A percentile compares a stretch with the other conserved stretches of the same genome.
Conservation (phyloP, 441 rosid species). For the Dalechampia spathulata region DNA sequence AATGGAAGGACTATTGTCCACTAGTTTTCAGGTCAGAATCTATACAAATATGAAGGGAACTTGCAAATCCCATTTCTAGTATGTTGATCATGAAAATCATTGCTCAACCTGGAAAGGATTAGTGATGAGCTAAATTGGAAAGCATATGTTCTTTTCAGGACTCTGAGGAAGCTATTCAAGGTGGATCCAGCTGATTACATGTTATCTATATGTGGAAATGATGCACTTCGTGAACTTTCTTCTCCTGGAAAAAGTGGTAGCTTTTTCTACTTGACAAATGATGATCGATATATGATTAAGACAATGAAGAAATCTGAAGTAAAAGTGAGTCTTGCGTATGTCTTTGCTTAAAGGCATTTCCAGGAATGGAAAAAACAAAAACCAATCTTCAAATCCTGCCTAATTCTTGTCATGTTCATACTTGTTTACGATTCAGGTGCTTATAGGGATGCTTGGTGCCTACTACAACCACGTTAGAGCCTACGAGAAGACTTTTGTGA, state of each 20-base stretch:
- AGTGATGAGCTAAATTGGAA: too few species aligned
- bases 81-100: too few species aligned
- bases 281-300: slow-evolving; percentile 87
- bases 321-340: slow-evolving; percentile 51
- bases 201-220: slow-evolving; percentile 84
- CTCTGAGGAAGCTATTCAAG: slow-evolving; percentile 68
- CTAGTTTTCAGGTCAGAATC: slow-evolving; percentile 69
- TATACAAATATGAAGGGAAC: too few species aligned
- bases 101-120: too few species aligned
- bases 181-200: slow-evolving; percentile 90
- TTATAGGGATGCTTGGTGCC: slow-evolving; percentile 90
- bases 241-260: slow-evolving; percentile 99
- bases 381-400: too few species aligned
- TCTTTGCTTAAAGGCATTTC: too few species aligned
- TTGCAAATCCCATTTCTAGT: too few species aligned
- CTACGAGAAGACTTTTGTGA: slow-evolving; percentile 77
- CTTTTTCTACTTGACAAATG: slow-evolving; percentile 86
- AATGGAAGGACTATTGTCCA: slow-evolving; percentile 97
- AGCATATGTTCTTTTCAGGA: slow-evolving; percentile 49
- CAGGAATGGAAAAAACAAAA: too few species aligned
- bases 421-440: slow-evolving; percentile 45
- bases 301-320: slow-evolving; percentile 96
- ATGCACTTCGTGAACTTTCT: slow-evolving; percentile 80
- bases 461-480: slow-evolving; percentile 84
- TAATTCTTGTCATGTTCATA: neutral